Evolutionary conservation across 129 eudicot genomes (phyloP).

Genomic region (Pittosporum tobira): DNA sequence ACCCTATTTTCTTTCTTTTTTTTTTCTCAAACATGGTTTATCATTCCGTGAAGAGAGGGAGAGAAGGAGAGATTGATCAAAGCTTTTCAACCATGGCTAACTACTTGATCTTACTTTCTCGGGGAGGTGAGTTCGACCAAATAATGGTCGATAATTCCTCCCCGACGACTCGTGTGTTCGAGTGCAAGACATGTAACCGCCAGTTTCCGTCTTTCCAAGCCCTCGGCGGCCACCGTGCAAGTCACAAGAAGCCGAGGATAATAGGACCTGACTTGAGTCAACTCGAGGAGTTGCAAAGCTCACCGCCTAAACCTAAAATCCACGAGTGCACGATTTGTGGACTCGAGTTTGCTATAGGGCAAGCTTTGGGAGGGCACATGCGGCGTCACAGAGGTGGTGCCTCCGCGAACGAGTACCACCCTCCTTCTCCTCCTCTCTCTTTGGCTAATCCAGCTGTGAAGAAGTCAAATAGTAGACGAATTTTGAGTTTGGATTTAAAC

Average conservation of each 20-base stretch:
- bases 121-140: slow-evolving; percentile 2
- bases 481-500: slow-evolving; percentile 68
- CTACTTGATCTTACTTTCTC: slow-evolving; percentile 52
- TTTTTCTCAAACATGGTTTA: slow-evolving; percentile 15
- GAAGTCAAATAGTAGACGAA: slow-evolving; percentile 39
- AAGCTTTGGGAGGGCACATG: slow-evolving; percentile 93
- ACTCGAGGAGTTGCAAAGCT: background rate
- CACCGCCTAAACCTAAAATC: slow-evolving; percentile 43
- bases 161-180: slow-evolving; percentile 33
- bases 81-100: slow-evolving; percentile 53
- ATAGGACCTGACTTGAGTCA: slow-evolving; percentile 18
- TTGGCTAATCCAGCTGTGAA: slow-evolving; percentile 28
- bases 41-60: slow-evolving; percentile 41
- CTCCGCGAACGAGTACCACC: slow-evolving; percentile 14
- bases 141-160: slow-evolving; percentile 2
- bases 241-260: slow-evolving; percentile 75
- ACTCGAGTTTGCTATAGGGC: slow-evolving; percentile 66
- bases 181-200: slow-evolving; percentile 81
- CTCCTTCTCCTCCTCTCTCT: slow-evolving; percentile 11
- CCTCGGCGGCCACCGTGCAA: slow-evolving; percentile 90
- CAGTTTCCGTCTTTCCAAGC: slow-evolving; percentile 86
- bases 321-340: slow-evolving; percentile 91
- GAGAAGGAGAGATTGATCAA: slow-evolving; percentile 31
- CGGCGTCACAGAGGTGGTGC: slow-evolving; percentile 50
- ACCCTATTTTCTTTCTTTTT: background rate